These are phyloP conservation scores for Xylaria sp. DNA, from an alignment of 2,329 filamentous ascomycete species.

Conservation along the genomic window DNA sequence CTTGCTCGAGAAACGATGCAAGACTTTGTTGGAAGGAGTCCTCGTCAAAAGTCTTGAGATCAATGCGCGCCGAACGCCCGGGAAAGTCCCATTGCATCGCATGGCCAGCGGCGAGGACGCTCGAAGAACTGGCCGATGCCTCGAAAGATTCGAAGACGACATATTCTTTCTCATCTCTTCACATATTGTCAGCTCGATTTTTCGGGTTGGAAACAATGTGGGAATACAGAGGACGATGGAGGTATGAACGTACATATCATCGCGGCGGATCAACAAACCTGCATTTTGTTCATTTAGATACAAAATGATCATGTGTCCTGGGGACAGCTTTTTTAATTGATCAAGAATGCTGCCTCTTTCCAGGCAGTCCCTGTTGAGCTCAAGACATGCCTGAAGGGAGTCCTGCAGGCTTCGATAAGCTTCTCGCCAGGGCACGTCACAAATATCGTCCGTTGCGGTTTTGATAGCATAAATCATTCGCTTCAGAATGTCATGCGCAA, in stretches of 20 bases:
- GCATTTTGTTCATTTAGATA: conserved; percentile 47
- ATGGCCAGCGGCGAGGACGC: conserved; percentile 59
- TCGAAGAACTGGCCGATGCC: conserved; percentile 60
- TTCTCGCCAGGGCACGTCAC: conserved; percentile 33
- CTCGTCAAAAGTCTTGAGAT: conserved; percentile 52
- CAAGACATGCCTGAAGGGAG: conserved; percentile 38
- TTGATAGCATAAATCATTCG: conserved; percentile 43
- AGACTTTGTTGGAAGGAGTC: conserved; percentile 60
- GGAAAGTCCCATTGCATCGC: conserved; percentile 68
- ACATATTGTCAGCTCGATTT: no score
- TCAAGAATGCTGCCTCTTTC: conserved; percentile 37
- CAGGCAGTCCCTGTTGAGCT: conserved; percentile 40
- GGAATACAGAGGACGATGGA: no score
- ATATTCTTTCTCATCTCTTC: conserved; percentile 36
- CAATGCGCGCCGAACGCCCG: conserved; percentile 58
- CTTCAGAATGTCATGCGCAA: conserved; percentile 46
- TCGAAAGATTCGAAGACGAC: conserved; percentile 70
- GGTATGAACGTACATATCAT: conserved; percentile 31
- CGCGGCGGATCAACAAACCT: conserved; percentile 41
- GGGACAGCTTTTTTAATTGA: conserved; percentile 35
- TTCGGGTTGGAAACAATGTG: no score
- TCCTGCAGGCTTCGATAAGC: conserved; percentile 34
- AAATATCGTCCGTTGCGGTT: conserved; percentile 11
- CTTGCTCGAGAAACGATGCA: conserved; percentile 65
- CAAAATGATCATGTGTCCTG: conserved; percentile 39